Evolutionary conservation across 78 protist species (phyloP).

Genomic region (Dictyostelium capitatum): DNA sequence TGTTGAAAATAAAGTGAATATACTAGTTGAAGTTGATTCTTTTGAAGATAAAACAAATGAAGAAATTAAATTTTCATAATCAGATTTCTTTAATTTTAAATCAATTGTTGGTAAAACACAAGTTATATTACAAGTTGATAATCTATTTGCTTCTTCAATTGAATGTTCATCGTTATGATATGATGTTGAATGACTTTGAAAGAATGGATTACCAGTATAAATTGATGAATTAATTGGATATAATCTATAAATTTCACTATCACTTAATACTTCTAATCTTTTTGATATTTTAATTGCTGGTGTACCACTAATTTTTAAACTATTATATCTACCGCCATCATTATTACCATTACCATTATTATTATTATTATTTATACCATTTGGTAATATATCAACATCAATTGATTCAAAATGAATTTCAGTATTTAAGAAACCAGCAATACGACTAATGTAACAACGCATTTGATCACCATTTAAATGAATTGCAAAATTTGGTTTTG

Average conservation of each 20-base stretch:
- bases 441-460: conserved; percentile 19
- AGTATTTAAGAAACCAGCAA: conserved; percentile 15
- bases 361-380: not conserved
- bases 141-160: conserved; percentile 28
- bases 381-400: conserved; percentile 11
- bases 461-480: conserved; percentile 26
- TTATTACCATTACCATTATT: conserved; percentile 2
- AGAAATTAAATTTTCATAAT: conserved; percentile 32
- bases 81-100: conserved; percentile 20
- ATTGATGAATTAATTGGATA: conserved; percentile 6
- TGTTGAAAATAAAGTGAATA: conserved; percentile 15
- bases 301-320: not conserved
- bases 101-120: conserved; percentile 38
- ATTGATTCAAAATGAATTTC: conserved; percentile 12
- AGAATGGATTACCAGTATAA: conserved; percentile 24
- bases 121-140: conserved; percentile 1
- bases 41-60: conserved; percentile 5
- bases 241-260: not conserved
- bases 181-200: conserved; percentile 15
- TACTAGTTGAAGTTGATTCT: conserved; percentile 20
- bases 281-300: not conserved
- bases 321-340: conserved; percentile 1
- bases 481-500: conserved; percentile 27
- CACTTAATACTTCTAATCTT: not conserved
- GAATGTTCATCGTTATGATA: not conserved